phyloP scores from a whole-genome alignment of 768 basidiomycete genomes.

The Kwoniella botswanensis region DNA sequence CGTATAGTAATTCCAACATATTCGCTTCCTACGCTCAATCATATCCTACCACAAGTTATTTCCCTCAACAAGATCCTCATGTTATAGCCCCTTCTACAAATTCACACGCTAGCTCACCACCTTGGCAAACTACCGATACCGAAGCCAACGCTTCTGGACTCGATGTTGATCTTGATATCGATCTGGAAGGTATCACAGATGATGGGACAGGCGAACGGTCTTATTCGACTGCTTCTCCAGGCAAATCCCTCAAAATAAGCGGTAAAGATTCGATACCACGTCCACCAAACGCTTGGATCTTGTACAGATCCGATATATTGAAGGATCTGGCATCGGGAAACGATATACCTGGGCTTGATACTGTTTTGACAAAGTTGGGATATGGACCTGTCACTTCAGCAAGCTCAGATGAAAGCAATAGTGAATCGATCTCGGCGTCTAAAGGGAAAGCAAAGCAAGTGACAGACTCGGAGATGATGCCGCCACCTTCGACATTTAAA shows the following conservation, averaged over 20 bases:
- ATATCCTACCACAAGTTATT: constrained; percentile 6
- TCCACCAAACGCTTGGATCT: constrained; percentile 81
- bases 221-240: neutral
- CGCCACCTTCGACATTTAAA: constrained; percentile 35
- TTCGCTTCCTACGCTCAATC: constrained; percentile 21
- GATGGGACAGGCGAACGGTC: neutral
- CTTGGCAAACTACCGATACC: constrained; percentile 30
- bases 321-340: constrained; percentile 57
- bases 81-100: constrained; percentile 6
- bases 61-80: constrained; percentile 3
- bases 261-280: constrained; percentile 60
- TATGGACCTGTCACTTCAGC: constrained; percentile 11
- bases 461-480: constrained; percentile 49
- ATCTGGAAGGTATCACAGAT: constrained; percentile 1
- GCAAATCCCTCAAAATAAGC: neutral
- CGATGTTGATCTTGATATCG: constrained; percentile 20
- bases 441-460: constrained; percentile 12
- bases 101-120: constrained; percentile 17
- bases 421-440: constrained; percentile 7
- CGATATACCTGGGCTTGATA: constrained; percentile 39
- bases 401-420: constrained; percentile 22
- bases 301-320: constrained; percentile 72
- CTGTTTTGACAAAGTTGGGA: constrained; percentile 32
- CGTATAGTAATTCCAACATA: constrained; percentile 14
- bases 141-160: constrained; percentile 24